A percentile compares a stretch with the other conserved stretches of the same genome.
phyloP scores from a whole-genome alignment of 768 basidiomycete species.

The Terana coerulea region DNA sequence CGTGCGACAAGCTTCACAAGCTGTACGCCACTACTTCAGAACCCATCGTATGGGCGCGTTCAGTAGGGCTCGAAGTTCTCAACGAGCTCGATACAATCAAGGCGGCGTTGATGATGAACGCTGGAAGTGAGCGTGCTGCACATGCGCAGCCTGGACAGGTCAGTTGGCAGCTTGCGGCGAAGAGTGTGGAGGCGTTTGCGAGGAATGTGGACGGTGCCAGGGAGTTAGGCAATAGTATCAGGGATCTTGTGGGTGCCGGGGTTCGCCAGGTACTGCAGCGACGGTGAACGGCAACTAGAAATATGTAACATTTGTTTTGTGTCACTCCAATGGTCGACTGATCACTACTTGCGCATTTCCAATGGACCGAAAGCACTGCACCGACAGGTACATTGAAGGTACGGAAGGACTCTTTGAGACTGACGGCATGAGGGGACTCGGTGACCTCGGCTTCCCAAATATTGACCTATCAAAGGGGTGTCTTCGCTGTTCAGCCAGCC shows the following conservation, averaged over 20 bases:
- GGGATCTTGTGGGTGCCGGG: constrained; percentile 14
- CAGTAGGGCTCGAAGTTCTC: constrained; percentile 83
- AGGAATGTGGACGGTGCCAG: constrained; percentile 33
- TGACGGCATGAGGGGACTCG: too few relatives aligned
- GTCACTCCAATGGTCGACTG: too few relatives aligned
- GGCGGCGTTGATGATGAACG: constrained; percentile 76
- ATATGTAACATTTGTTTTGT: not conserved
- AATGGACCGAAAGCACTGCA: too few relatives aligned
- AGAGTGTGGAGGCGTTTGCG: constrained; percentile 40
- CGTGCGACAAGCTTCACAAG: constrained; percentile 88
- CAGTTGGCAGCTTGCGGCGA: constrained; percentile 30
- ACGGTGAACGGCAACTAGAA: not conserved
- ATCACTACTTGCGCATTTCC: too few relatives aligned
- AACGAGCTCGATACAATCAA: constrained; percentile 88
- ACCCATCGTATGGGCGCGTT: constrained; percentile 82
- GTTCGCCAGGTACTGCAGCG: constrained; percentile 16
- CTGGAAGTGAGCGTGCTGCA: constrained; percentile 45
- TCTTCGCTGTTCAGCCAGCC: too few relatives aligned
- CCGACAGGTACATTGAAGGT: too few relatives aligned
- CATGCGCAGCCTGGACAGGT: constrained; percentile 8
- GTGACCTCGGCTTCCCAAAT: too few relatives aligned
- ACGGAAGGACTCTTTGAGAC: too few relatives aligned
- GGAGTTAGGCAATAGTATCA: constrained; percentile 22
- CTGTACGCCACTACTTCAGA: constrained; percentile 66
- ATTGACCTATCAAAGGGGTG: too few relatives aligned